Conservation (phyloP, 352 stramenopile genomes). For the Pythium aphanidermatum region DNA sequence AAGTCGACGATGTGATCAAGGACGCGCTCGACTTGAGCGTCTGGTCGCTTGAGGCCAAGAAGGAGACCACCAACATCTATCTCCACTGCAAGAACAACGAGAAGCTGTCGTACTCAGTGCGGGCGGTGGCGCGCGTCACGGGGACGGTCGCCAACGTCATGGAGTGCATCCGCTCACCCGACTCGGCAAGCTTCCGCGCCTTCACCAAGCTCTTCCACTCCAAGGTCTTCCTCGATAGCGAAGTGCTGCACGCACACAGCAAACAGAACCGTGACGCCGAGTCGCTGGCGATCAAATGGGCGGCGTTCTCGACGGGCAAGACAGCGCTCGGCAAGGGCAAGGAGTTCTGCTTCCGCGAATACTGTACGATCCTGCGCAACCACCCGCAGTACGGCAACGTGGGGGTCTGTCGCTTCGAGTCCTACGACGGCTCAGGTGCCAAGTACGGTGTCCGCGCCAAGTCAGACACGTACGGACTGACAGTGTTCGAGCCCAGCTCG, state of each 20-base stretch:
- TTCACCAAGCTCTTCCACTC: slow-evolving; percentile 75
- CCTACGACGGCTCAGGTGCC: slow-evolving; percentile 72
- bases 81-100: slow-evolving; percentile 82
- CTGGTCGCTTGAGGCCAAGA: slow-evolving; percentile 67
- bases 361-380: slow-evolving; percentile 52
- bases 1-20: slow-evolving; percentile 66
- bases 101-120: slow-evolving; percentile 65
- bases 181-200: slow-evolving; percentile 44
- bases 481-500: slow-evolving; percentile 67
- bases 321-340: slow-evolving; percentile 77
- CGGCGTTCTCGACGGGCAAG: slow-evolving; percentile 59
- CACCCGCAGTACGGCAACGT: slow-evolving; percentile 56
- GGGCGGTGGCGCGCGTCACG: slow-evolving; percentile 57
- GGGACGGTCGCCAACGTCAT: slow-evolving; percentile 67
- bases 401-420: slow-evolving; percentile 72
- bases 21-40: slow-evolving; percentile 62
- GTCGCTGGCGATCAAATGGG: slow-evolving; percentile 81
- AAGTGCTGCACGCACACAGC: slow-evolving; percentile 65
- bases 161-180: slow-evolving; percentile 65
- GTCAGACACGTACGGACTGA: slow-evolving; percentile 70
- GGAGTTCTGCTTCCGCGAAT: slow-evolving; percentile 79
- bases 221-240: slow-evolving; percentile 70
- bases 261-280: slow-evolving; percentile 31
- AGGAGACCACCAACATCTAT: slow-evolving; percentile 63
- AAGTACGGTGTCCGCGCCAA: slow-evolving; percentile 67